These are phyloP conservation scores for Eimeria maxima DNA, from an alignment of 169 alveolate species.

Conservation along the genomic window DNA sequence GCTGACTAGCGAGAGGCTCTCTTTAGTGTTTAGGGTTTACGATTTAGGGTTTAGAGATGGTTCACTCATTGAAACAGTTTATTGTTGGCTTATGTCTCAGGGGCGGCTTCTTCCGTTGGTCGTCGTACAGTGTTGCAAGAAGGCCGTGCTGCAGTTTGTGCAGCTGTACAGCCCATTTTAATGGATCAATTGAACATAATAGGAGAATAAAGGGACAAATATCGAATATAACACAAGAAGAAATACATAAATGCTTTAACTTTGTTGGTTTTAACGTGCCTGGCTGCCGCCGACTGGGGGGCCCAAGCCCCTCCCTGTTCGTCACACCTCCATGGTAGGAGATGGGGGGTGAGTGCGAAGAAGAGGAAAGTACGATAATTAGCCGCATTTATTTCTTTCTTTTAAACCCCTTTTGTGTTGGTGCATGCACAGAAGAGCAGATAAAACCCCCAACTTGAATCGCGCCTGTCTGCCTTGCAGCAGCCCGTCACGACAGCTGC, in stretches of 20 bases:
- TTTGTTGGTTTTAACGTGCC: background rate
- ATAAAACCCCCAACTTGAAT: background rate
- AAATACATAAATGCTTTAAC: background rate
- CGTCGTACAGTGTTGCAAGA: background rate
- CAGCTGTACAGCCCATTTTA: background rate
- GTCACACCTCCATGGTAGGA: background rate
- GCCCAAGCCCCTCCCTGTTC: constrained; percentile 48
- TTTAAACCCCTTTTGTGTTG: background rate
- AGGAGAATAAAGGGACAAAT: background rate
- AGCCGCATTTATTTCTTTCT: background rate
- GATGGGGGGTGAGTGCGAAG: background rate
- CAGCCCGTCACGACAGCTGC: background rate
- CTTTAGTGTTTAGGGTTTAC: background rate
- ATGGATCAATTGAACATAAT: background rate
- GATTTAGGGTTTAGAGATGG: background rate
- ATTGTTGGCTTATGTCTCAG: background rate
- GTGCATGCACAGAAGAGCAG: constrained; percentile 51
- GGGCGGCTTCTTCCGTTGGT: background rate
- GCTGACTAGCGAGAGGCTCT: background rate
- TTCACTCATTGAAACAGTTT: background rate
- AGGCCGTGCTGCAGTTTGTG: background rate
- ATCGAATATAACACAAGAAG: background rate
- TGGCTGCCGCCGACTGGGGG: constrained; percentile 31
- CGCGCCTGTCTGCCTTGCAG: constrained; percentile 6
- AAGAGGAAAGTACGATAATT: background rate